Evolutionary conservation across 2,329 filamentous ascomycete species (phyloP), one percentile per base, ranked within the genome.

Genomic region (Beauveria sp.): DNA sequence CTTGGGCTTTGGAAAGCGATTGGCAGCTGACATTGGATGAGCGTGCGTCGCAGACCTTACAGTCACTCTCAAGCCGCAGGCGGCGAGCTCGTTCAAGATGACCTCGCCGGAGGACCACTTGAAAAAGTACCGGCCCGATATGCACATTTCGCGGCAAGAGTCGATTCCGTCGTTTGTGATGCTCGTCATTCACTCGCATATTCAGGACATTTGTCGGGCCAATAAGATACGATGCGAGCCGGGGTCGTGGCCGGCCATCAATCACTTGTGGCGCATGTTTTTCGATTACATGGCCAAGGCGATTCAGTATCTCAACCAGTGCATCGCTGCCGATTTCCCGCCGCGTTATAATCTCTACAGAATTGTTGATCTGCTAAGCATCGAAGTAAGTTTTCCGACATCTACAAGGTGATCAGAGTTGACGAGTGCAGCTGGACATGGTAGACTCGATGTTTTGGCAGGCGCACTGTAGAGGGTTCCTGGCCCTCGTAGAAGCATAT

Each of bases 111-210:
- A 58, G 4, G 18, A 50, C 22, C 55, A 58, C 20, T 26, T 58
- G 31, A 50, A 28, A 6, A 14, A 28, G 14, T 49, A 49, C 9
- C 31, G 45, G 5, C 55, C 55, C 22, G 55, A 58, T 22, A 49
- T 58, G 55, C 55, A 58, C 31, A 58, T 58, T 8, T 58, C 45
- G 3, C n/a, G 22, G 16, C 55, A 58, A 6, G 55, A 58, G 42
- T 58, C 55, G 22, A 50, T 58, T 4, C 55, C 55, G 14, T 49
- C 55, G 4, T 58, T 58, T 28, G 28, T 58, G 9, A 58, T 58
- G 55, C 28, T 58, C 14, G 55, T 58, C 22, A 58, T 34, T 1
- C 22, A 42, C 5, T 18, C 34, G 6, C 45, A 50, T 16, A 49
- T 58, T 18, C 12, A 18, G 20, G 22, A 42, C 8, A 28, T 49